Evolutionary conservation across 495 filamentous ascomycete genomes (phyloP).

Genomic region (Penicillium subrubescens): DNA sequence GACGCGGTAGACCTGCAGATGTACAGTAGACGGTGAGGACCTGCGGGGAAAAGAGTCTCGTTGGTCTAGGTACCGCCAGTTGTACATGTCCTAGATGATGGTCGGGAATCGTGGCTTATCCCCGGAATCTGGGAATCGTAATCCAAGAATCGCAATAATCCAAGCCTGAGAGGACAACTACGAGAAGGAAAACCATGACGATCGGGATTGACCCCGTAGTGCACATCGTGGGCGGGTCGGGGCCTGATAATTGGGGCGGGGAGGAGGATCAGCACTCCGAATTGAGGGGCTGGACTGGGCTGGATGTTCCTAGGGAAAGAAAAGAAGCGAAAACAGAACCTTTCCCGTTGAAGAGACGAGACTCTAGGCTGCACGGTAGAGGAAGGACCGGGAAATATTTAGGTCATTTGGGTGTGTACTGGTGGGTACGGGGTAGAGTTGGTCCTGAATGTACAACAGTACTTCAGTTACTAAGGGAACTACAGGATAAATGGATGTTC

Average conservation of each 20-base stretch:
- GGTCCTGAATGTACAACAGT: conserved; percentile 4
- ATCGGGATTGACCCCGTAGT: neutral
- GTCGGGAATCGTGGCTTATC: neutral
- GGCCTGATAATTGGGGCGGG: conserved; percentile 1
- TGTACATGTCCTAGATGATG: neutral
- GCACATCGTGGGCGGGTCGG: neutral
- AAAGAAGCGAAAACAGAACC: neutral
- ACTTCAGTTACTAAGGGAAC: neutral
- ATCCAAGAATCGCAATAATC: neutral
- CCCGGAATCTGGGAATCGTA: neutral
- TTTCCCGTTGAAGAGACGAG: neutral
- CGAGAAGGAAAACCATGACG: neutral
- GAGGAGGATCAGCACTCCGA: conserved; percentile 5
- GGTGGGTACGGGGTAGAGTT: conserved; percentile 29
- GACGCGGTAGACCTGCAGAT: neutral
- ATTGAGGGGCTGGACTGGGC: neutral
- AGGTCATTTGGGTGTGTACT: conserved; percentile 9
- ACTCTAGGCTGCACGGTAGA: conserved; percentile 5
- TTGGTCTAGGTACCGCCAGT: too few species aligned
- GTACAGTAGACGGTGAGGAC: neutral
- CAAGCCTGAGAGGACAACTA: neutral
- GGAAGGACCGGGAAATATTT: conserved; percentile 20
- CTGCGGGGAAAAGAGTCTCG: neutral
- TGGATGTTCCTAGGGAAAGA: conserved; percentile 4
- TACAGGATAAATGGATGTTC: neutral